A percentile compares a stretch with the other conserved stretches of the same genome.
Conservation (phyloP, 805 yeast genomes). For the Pichia gijzeniarum region DNA sequence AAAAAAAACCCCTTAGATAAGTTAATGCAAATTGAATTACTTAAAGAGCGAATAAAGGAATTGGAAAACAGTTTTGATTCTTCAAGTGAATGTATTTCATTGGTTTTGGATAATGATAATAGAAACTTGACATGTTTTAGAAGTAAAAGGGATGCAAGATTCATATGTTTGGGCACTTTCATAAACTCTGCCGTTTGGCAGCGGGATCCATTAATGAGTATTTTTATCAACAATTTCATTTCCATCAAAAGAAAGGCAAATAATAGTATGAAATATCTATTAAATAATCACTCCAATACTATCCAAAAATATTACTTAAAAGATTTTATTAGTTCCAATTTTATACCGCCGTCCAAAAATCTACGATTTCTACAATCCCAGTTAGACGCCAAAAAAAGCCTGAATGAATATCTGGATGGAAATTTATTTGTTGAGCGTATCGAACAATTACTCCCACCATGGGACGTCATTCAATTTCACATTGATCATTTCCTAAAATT, state of each 20-base stretch:
- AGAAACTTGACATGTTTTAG: constrained; percentile 3
- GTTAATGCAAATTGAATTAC: not conserved
- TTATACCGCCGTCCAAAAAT: not conserved
- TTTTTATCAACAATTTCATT: constrained; percentile 9
- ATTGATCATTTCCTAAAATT: constrained; percentile 33
- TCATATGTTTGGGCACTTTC: constrained; percentile 13
- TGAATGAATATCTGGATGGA: not conserved
- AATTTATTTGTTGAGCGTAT: constrained; percentile 7
- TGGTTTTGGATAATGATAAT: constrained; percentile 9
- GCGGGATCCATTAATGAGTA: constrained; percentile 17
- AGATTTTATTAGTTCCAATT: not conserved
- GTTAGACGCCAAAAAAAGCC: not conserved
- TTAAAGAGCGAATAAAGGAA: not conserved
- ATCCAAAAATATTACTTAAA: not conserved
- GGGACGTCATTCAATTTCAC: constrained; percentile 32
- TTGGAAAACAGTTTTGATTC: not conserved
- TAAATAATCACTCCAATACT: no score
- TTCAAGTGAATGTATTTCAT: constrained; percentile 10
- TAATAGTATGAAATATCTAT: not conserved
- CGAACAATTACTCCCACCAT: constrained; percentile 22
- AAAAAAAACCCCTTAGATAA: not conserved
- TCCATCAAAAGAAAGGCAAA: not conserved
- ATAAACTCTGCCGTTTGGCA: constrained; percentile 12
- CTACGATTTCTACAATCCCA: constrained; percentile 8
- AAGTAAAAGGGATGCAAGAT: constrained; percentile 14